These are phyloP conservation scores for Neurospora sp. DNA, from an alignment of 495 filamentous ascomycete species.

Conservation along the genomic window DNA sequence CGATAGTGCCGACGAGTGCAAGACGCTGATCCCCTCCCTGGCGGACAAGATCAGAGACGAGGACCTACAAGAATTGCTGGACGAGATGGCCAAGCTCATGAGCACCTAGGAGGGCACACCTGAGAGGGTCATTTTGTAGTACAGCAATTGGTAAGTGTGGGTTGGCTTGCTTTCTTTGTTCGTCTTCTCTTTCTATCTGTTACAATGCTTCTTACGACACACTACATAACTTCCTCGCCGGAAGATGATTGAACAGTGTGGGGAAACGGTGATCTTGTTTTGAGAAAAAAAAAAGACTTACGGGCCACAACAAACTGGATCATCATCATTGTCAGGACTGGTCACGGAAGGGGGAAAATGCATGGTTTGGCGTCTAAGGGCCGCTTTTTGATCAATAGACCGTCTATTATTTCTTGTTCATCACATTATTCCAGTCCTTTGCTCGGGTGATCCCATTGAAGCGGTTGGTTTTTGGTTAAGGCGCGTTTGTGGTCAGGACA, in stretches of 20 bases:
- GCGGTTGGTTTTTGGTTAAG: neutral
- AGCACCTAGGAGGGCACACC: conserved; percentile 7
- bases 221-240: neutral
- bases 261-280: neutral
- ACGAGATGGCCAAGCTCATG: conserved; percentile 75
- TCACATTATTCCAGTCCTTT: neutral
- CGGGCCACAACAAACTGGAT: neutral
- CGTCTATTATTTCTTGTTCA: neutral
- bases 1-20: conserved; percentile 87
- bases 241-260: neutral
- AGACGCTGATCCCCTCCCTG: conserved; percentile 87
- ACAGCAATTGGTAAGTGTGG: neutral
- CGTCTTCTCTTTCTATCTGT: neutral
- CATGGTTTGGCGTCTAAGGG: neutral
- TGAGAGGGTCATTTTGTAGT: neutral
- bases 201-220: neutral
- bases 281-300: neutral
- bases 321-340: neutral
- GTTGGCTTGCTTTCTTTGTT: neutral
- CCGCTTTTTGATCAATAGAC: neutral
- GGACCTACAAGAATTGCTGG: conserved; percentile 74
- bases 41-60: conserved; percentile 79
- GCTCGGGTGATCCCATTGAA: neutral
- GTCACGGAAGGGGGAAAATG: neutral
- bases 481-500: neutral